phyloP scores from a whole-genome alignment of 1,284 basidiomycete genomes.

The Rhodotorula sp. region DNA sequence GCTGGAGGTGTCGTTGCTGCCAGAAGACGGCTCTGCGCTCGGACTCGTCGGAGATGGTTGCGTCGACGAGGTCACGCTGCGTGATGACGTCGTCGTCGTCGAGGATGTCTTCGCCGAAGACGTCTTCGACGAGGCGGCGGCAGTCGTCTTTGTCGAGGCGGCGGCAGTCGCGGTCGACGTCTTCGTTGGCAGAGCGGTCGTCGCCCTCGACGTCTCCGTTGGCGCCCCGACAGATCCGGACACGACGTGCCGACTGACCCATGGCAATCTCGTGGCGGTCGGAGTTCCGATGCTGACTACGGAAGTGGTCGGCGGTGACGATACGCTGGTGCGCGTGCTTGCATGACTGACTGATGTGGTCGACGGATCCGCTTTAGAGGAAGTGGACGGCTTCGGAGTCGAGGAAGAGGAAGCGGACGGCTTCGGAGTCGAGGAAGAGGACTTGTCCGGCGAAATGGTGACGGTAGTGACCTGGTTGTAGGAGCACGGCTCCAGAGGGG shows the following conservation, averaged over 20 bases:
- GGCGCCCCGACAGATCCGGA: background rate
- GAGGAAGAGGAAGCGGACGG: background rate
- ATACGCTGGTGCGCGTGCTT: too few species aligned
- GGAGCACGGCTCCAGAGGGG: constrained; percentile 19
- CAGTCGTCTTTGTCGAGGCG: background rate
- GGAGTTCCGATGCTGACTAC: too few species aligned
- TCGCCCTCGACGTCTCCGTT: background rate
- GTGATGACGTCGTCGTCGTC: background rate
- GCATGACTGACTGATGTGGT: background rate
- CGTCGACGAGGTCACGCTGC: constrained; percentile 3
- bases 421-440: constrained; percentile 1
- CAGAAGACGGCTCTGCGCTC: background rate
- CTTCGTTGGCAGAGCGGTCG: background rate
- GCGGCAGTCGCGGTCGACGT: background rate
- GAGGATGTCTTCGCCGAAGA: background rate
- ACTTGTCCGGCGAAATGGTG: constrained; percentile 23
- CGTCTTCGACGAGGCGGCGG: background rate
- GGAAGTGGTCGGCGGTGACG: too few species aligned
- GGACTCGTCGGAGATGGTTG: background rate
- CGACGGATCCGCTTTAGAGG: background rate
- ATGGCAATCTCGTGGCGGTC: too few species aligned
- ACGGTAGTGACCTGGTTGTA: constrained; percentile 24
- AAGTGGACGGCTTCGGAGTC: background rate
- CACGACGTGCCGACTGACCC: too few species aligned
- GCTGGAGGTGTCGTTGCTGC: background rate